Percentiles rank a stretch among this genome's conserved stretches.
phyloP scores from a whole-genome alignment of 1,284 basidiomycete species.

The Porphyrellus sp. region DNA sequence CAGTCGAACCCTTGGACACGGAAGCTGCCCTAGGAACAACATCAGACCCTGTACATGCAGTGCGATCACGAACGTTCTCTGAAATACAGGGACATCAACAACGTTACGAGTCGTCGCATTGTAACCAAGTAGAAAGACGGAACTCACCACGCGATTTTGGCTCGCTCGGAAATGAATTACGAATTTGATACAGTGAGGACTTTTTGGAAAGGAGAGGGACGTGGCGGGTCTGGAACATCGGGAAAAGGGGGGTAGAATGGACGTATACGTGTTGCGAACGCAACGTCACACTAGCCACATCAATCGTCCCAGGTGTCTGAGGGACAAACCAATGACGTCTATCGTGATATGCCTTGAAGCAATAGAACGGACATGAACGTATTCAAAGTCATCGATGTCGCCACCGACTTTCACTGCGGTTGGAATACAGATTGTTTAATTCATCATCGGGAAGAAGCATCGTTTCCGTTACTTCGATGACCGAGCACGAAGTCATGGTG shows the following conservation, averaged over 20 bases:
- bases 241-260: background rate
- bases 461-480: constrained; percentile 35
- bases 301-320: no score
- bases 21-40: background rate
- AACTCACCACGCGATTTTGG: background rate
- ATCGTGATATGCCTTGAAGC: constrained; percentile 44
- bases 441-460: constrained; percentile 25
- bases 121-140: background rate
- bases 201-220: background rate
- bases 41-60: background rate
- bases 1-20: background rate
- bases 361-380: constrained; percentile 1
- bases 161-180: background rate
- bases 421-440: background rate
- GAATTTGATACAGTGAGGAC: background rate
- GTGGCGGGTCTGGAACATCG: background rate
- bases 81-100: background rate
- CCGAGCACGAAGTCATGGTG: constrained; percentile 12
- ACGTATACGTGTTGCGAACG: background rate
- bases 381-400: background rate
- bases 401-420: background rate
- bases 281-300: background rate
- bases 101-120: constrained; percentile 40
- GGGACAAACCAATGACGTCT: constrained; percentile 62
- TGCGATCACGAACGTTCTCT: constrained; percentile 27